Percentiles rank a stretch among this genome's conserved stretches.
Conservation (phyloP, 768 basidiomycete genomes). For the Piloderma croceum region DNA sequence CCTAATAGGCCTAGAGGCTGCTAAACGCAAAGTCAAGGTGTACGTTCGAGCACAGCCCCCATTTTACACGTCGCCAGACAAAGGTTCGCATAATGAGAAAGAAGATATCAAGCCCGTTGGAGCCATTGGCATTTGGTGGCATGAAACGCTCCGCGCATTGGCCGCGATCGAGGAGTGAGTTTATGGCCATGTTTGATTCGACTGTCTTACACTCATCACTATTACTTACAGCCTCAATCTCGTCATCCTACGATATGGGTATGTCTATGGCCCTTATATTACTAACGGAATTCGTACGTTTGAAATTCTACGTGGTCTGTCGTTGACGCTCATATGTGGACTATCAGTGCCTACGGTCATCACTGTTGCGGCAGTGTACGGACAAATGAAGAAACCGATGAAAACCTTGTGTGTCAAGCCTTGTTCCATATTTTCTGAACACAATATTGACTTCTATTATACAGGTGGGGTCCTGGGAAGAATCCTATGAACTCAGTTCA, state of each 20-base stretch:
- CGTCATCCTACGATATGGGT: constrained; percentile 69
- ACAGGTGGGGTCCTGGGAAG: constrained; percentile 76
- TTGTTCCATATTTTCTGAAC: not conserved
- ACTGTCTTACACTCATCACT: not conserved
- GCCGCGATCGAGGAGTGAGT: constrained; percentile 69
- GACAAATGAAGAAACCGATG: constrained; percentile 78
- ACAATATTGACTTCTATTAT: constrained; percentile 12
- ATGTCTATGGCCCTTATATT: constrained; percentile 78
- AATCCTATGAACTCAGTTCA: constrained; percentile 73
- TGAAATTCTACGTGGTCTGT: constrained; percentile 4
- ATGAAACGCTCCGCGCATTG: constrained; percentile 72
- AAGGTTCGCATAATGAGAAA: constrained; percentile 62
- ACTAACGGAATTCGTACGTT: constrained; percentile 61
- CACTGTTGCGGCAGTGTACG: constrained; percentile 75
- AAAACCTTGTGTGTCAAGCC: constrained; percentile 60
- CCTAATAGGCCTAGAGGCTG: constrained; percentile 69
- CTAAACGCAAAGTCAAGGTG: constrained; percentile 71
- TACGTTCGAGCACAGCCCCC: constrained; percentile 75
- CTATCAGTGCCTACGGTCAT: constrained; percentile 60
- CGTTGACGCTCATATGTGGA: constrained; percentile 11
- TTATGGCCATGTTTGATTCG: no score
- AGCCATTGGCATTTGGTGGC: constrained; percentile 80
- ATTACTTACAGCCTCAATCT: constrained; percentile 58
- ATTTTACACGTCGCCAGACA: constrained; percentile 71
- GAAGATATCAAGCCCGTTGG: constrained; percentile 69